phyloP scores from a whole-genome alignment of 768 basidiomycete species.

The Coprinellus aureogranulatus region DNA sequence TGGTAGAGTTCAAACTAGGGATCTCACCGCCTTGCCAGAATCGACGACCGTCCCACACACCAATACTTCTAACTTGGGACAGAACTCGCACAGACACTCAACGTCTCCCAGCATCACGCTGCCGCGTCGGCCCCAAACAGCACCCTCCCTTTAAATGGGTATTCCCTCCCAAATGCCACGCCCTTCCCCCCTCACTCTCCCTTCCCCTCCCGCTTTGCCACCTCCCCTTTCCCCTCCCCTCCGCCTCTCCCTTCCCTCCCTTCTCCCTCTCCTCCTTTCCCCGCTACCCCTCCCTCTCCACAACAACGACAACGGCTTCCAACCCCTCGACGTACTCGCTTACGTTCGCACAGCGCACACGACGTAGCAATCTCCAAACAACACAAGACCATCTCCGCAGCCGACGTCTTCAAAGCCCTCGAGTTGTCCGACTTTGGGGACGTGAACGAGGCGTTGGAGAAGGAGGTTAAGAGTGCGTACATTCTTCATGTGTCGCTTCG shows the following conservation, averaged over 20 bases:
- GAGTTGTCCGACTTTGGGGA: conserved; percentile 77
- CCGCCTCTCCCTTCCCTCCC: no score
- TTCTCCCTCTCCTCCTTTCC: no score
- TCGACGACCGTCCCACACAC: conserved; percentile 39
- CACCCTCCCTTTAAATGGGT: no score
- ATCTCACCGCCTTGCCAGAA: conserved; percentile 47
- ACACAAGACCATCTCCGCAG: conserved; percentile 85
- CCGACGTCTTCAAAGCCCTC: conserved; percentile 86
- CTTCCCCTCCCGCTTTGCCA: no score
- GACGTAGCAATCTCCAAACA: conserved; percentile 82
- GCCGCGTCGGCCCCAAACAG: conserved; percentile 43
- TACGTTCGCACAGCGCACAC: conserved; percentile 58
- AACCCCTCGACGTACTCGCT: neutral
- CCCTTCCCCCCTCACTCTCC: no score
- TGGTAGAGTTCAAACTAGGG: no score
- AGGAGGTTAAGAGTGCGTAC: conserved; percentile 69
- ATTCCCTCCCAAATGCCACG: no score
- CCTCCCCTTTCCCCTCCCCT: no score
- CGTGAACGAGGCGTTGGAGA: conserved; percentile 58
- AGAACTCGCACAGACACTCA: conserved; percentile 42
- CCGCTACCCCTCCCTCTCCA: neutral
- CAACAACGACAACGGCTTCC: conserved; percentile 37
- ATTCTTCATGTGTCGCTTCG: no score
- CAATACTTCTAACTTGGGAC: conserved; percentile 43
- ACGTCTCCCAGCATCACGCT: conserved; percentile 45